A percentile compares a stretch with the other conserved stretches of the same genome.
Evolutionary conservation across 1,284 basidiomycete genomes (phyloP).

Genomic region (Naganishia sp.): DNA sequence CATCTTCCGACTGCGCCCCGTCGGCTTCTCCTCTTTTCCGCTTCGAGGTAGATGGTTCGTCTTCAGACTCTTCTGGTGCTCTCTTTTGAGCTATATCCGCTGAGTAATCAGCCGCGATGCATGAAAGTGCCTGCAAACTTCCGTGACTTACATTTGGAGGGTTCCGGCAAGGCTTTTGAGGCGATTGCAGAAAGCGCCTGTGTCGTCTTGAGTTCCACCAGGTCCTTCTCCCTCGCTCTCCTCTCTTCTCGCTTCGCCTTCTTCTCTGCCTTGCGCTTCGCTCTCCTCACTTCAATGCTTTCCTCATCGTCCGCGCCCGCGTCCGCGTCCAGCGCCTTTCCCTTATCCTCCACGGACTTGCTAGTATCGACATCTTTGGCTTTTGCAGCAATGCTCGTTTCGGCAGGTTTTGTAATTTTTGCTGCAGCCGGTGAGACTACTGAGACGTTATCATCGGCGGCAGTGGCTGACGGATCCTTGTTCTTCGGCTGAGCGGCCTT

Average conservation of each 20-base stretch:
- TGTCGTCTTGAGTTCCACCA: slow-evolving; percentile 36
- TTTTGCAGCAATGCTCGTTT: slow-evolving; percentile 31
- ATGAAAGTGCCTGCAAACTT: slow-evolving; percentile 31
- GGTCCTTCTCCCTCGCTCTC: slow-evolving; percentile 45
- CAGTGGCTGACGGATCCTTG: slow-evolving; percentile 47
- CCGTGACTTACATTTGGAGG: not conserved
- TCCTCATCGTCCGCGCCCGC: slow-evolving; percentile 30
- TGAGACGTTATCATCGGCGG: slow-evolving; percentile 42
- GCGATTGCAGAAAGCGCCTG: slow-evolving; percentile 6
- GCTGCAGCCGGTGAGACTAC: slow-evolving; percentile 44
- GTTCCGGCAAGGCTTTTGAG: not conserved
- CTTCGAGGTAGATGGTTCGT: slow-evolving; percentile 37
- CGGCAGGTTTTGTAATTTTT: slow-evolving; percentile 25
- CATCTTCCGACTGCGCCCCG: slow-evolving; percentile 31
- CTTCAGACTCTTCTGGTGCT: slow-evolving; percentile 33
- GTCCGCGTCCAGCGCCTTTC: slow-evolving; percentile 33
- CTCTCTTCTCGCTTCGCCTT: slow-evolving; percentile 40
- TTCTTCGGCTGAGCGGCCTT: slow-evolving; percentile 51
- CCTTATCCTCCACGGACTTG: slow-evolving; percentile 27
- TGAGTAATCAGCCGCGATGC: slow-evolving; percentile 36
- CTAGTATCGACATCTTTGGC: not conserved
- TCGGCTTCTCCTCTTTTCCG: slow-evolving; percentile 34
- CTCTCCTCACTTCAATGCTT: slow-evolving; percentile 20
- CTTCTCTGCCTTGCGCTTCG: slow-evolving; percentile 33
- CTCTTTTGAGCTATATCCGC: slow-evolving; percentile 7